Base-by-base conservation (phyloP, 345 rosid species). In the Pistacia atlantica region DNA sequence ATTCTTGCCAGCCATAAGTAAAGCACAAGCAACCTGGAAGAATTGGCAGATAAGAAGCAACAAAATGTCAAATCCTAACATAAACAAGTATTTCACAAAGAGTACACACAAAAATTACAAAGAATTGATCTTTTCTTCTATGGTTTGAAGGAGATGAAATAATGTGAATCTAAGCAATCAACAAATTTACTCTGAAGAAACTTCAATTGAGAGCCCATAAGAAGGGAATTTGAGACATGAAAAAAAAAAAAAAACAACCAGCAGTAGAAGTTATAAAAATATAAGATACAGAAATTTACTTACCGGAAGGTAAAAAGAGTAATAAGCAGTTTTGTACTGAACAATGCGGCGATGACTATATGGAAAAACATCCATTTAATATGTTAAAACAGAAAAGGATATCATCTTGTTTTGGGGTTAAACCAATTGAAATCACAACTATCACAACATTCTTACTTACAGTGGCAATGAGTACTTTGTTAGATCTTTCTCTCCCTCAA, bases 321-420 rank as follows among this genome's bases (percentile, higher is more conserved):
- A 85, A 72, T 85, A 85, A 68, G 88, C 84, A 22, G 88, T 83
- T 77, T 85, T 85, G 81, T 76, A 81, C 84, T 81, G 83, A 63
- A 83, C 86, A 67, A 85, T 85, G 65, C 81, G 75, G 28, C 75
- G 75, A 78, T 85, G 86, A 46, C 86, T 85, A 75, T 80, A 77
- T 6, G 51, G 58, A 69, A 67, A 65, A n/a, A 69, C 12, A 72
- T 59, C 28, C n/a, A 69, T 51, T 8, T 11, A 54, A 28, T 7
- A 63, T 8, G 13, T 37, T 59, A 38, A 38, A 71, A 20, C 55
- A 66, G 35, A 33, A 14, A 62, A 18, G 12, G 25, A 16, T 33
- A 74, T 18, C 31, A 49, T 28, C 18, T 18, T 73, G 58, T 35
- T 20, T 17, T 25, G 46, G 31, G 33, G 37, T 25, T 5, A 59